A percentile compares a stretch with the other conserved stretches of the same genome.
phyloP scores from a whole-genome alignment of 2,329 filamentous ascomycete species.

The Exophiala sideris region DNA sequence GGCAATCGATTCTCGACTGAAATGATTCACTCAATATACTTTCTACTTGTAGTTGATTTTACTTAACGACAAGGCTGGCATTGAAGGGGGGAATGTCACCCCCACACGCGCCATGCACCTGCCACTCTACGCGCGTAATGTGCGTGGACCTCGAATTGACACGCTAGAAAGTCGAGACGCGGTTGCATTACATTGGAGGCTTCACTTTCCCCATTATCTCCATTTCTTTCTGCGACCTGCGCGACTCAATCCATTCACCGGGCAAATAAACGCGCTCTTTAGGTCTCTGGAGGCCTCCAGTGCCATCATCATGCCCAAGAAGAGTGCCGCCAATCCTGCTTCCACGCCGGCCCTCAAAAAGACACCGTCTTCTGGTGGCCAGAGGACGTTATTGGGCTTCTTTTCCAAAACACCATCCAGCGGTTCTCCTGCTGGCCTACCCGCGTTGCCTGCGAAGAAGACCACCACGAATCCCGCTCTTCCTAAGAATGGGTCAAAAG shows the following conservation, averaged over 20 bases:
- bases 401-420: conserved; percentile 58
- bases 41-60: background rate
- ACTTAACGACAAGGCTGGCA: conserved; percentile 2
- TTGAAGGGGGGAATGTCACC: background rate
- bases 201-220: background rate
- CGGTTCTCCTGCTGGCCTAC: conserved; percentile 12
- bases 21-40: background rate
- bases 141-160: conserved; percentile 1
- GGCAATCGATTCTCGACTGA: background rate
- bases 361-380: conserved; percentile 51
- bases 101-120: background rate
- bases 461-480: conserved; percentile 29
- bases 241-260: background rate
- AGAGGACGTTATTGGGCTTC: conserved; percentile 74
- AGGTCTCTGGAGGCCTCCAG: background rate
- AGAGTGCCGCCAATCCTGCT: conserved; percentile 30
- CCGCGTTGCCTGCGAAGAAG: background rate
- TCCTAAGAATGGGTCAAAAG: conserved; percentile 46
- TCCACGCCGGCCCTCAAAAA: conserved; percentile 40
- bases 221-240: background rate
- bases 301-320: conserved; percentile 37
- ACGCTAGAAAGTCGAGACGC: conserved; percentile 1
- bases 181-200: conserved; percentile 1
- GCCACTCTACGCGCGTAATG: conserved; percentile 2
- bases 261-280: background rate